Evolutionary conservation across 2,329 filamentous ascomycete genomes (phyloP).

Genomic region (Colletotrichum ledebouriae): DNA sequence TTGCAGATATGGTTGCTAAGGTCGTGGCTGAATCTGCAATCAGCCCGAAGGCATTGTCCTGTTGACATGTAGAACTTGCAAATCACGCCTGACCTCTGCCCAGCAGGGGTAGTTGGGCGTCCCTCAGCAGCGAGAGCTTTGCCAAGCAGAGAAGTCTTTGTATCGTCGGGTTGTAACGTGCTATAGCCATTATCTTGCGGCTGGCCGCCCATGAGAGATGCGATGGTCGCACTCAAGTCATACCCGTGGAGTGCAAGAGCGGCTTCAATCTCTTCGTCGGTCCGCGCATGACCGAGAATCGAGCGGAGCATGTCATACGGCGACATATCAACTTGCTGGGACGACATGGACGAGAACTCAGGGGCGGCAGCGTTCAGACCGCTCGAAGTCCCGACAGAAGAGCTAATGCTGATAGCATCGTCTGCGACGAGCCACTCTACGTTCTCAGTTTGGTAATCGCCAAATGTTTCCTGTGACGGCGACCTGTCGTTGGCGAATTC

Average conservation of each 20-base stretch:
- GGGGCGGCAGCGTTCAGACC: slow-evolving; percentile 84
- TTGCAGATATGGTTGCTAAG: slow-evolving; percentile 98
- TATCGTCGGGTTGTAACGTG: slow-evolving; percentile 60
- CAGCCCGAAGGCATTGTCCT: slow-evolving; percentile 93
- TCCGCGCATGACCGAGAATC: slow-evolving; percentile 88
- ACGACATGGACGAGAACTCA: slow-evolving; percentile 74
- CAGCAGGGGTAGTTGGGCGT: slow-evolving; percentile 81
- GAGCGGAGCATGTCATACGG: slow-evolving; percentile 98
- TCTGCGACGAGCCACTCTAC: slow-evolving; percentile 98
- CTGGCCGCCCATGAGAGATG: slow-evolving; percentile 85
- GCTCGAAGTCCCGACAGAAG: slow-evolving; percentile 76
- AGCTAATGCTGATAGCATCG: slow-evolving; percentile 83
- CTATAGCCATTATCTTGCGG: slow-evolving; percentile 56
- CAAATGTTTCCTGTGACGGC: slow-evolving; percentile 86
- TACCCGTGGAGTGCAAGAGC: slow-evolving; percentile 91
- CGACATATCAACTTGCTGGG: slow-evolving; percentile 89
- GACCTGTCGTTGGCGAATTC: slow-evolving; percentile 89
- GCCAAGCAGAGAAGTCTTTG: slow-evolving; percentile 82
- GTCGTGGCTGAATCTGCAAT: slow-evolving; percentile 98
- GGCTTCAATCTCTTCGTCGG: slow-evolving; percentile 95
- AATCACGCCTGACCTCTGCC: slow-evolving; percentile 86
- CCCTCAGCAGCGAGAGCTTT: slow-evolving; percentile 87
- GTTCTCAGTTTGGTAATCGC: slow-evolving; percentile 92
- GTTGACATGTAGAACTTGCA: slow-evolving; percentile 98
- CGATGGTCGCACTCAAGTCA: slow-evolving; percentile 92